Percentiles rank a stretch among this genome's conserved stretches.
phyloP scores from a whole-genome alignment of 2,329 filamentous ascomycete genomes.

The Ophiostoma sp. region DNA sequence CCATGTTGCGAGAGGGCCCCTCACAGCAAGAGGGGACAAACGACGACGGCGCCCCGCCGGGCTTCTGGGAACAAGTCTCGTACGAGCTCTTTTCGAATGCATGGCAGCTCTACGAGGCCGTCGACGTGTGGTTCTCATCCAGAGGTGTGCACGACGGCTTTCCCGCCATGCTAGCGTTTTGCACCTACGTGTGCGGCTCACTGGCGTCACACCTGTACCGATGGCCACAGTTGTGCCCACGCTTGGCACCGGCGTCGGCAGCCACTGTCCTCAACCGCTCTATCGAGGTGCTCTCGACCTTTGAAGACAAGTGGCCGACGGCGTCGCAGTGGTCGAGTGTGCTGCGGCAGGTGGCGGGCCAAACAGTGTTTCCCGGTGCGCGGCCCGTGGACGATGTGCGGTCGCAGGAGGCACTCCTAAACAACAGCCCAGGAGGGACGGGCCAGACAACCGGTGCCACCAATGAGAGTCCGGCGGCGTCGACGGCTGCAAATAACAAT shows the following conservation, averaged over 20 bases:
- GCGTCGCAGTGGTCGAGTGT: slow-evolving; percentile 19
- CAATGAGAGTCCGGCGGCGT: neutral
- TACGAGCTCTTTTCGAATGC: slow-evolving; percentile 7
- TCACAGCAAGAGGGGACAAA: neutral
- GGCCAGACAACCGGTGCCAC: neutral
- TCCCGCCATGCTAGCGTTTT: slow-evolving; percentile 7
- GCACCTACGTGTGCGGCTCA: slow-evolving; percentile 8
- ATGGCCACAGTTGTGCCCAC: slow-evolving; percentile 14
- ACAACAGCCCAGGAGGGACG: neutral
- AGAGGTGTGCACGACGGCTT: slow-evolving; percentile 8
- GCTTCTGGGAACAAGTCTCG: slow-evolving; percentile 13
- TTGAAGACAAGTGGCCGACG: slow-evolving; percentile 22
- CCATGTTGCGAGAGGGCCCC: neutral
- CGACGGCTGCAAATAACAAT: neutral
- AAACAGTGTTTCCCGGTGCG: neutral
- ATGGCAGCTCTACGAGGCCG: slow-evolving; percentile 11
- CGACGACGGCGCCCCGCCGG: neutral
- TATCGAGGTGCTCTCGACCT: slow-evolving; percentile 17
- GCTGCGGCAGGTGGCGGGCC: slow-evolving; percentile 17
- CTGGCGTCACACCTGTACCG: slow-evolving; percentile 10
- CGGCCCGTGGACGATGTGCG: slow-evolving; percentile 19
- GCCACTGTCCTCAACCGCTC: slow-evolving; percentile 1
- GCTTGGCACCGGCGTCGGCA: neutral
- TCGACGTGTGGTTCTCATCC: slow-evolving; percentile 12
- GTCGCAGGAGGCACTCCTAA: slow-evolving; percentile 17